phyloP scores from a whole-genome alignment of 129 eudicot species.

The Cynara cardunculus region DNA sequence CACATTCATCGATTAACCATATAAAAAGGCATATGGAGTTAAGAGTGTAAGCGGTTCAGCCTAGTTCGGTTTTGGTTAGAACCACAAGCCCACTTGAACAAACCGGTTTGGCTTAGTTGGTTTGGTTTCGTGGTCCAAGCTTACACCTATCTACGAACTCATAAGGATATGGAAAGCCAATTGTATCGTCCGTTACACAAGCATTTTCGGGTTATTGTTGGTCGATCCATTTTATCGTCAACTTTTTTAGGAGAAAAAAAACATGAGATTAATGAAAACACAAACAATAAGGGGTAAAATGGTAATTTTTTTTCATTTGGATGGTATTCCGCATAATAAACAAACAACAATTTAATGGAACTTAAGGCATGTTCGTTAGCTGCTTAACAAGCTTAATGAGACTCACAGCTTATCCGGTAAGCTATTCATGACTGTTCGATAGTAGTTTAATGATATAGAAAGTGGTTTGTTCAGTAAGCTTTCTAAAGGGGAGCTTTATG shows the following conservation, averaged over 20 bases:
- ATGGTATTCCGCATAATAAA: neutral
- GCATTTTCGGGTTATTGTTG: neutral
- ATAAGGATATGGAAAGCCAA: too few species aligned
- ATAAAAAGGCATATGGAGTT: neutral
- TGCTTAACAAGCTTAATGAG: too few species aligned
- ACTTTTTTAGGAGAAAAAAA: neutral
- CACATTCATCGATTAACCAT: neutral
- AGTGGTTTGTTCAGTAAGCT: too few species aligned
- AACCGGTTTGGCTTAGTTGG: too few species aligned
- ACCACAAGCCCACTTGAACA: neutral
- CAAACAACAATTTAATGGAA: neutral
- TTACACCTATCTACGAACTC: too few species aligned
- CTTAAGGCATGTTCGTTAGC: too few species aligned
- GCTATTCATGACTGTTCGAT: too few species aligned
- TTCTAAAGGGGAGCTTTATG: too few species aligned
- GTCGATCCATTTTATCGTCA: neutral
- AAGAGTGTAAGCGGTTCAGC: neutral
- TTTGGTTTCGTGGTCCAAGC: too few species aligned
- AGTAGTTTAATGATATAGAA: too few species aligned
- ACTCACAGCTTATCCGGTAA: too few species aligned
- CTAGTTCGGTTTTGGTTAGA: neutral
- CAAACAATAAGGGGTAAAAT: neutral
- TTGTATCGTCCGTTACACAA: too few species aligned
- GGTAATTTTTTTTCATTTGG: neutral
- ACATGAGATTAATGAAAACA: neutral